phyloP scores from a whole-genome alignment of 2,329 filamentous ascomycete genomes.

The Fusarium pseudograminearum region DNA sequence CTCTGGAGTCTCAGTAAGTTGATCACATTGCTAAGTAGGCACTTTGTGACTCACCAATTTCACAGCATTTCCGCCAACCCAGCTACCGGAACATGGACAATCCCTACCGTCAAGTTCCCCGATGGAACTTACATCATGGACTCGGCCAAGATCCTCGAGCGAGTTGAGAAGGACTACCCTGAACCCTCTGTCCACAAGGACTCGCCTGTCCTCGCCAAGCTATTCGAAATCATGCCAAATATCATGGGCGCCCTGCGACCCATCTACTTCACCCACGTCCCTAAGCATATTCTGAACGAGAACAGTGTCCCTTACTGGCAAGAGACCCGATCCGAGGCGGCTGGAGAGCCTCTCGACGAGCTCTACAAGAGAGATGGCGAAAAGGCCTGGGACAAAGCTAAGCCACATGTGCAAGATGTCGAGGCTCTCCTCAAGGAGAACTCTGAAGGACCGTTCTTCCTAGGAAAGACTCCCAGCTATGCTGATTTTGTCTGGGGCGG shows the following conservation, averaged over 20 bases:
- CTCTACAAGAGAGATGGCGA: conserved; percentile 62
- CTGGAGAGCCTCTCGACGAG: conserved; percentile 67
- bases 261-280: conserved; percentile 62
- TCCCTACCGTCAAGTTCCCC: conserved; percentile 67
- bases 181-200: conserved; percentile 69
- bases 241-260: conserved; percentile 53
- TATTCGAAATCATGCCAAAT: conserved; percentile 56
- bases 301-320: conserved; percentile 67
- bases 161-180: conserved; percentile 70
- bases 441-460: conserved; percentile 69
- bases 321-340: conserved; percentile 59
- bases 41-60: conserved; percentile 3
- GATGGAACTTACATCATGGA: conserved; percentile 74
- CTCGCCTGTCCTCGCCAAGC: conserved; percentile 59
- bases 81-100: conserved; percentile 44
- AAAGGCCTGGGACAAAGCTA: conserved; percentile 60
- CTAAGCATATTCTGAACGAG: conserved; percentile 63
- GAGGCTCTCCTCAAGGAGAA: conserved; percentile 66
- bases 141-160: conserved; percentile 68
- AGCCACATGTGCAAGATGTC: conserved; percentile 51
- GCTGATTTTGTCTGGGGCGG: conserved; percentile 69
- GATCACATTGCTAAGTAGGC: background rate
- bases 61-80: conserved; percentile 38
- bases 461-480: conserved; percentile 67
- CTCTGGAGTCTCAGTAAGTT: conserved; percentile 65